Percentiles rank a stretch among this genome's conserved stretches.
phyloP scores from a whole-genome alignment of 2,329 filamentous ascomycete species.

The Epichloe sylvatica region DNA sequence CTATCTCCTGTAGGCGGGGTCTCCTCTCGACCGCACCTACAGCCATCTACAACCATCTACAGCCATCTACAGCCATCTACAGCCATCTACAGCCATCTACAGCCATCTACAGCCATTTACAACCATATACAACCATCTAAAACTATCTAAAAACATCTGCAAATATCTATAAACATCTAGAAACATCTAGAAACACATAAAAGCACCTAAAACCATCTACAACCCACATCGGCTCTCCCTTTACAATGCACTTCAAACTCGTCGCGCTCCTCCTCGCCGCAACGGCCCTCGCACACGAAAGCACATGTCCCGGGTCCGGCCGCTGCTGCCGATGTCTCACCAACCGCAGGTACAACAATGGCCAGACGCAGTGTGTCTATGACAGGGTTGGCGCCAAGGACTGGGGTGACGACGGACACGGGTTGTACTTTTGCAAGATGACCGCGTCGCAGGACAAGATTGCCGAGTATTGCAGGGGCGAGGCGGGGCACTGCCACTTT shows the following conservation, averaged over 20 bases:
- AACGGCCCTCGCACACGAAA: not conserved
- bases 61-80: too few relatives aligned
- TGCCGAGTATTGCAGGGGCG: not conserved
- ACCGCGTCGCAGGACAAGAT: not conserved
- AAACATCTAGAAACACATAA: too few relatives aligned
- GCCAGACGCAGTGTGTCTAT: not conserved
- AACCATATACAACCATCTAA: too few relatives aligned
- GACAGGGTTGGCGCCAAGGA: not conserved
- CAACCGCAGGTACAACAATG: not conserved
- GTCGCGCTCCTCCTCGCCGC: not conserved
- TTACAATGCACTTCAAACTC: not conserved
- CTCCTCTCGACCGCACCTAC: too few relatives aligned
- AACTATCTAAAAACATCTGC: accelerated
- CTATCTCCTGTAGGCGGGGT: too few relatives aligned
- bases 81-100: too few relatives aligned
- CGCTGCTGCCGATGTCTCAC: not conserved
- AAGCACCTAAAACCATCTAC: too few relatives aligned
- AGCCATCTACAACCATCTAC: too few relatives aligned
- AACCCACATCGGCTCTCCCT: not conserved
- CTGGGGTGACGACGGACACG: slow-evolving; percentile 1
- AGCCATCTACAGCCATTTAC: too few relatives aligned
- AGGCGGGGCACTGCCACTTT: not conserved
- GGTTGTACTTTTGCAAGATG: not conserved
- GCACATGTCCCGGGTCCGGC: not conserved
- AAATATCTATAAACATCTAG: too few relatives aligned